Conservation (phyloP, 768 basidiomycete genomes). For the Phlebiopsis flavidoalba region DNA sequence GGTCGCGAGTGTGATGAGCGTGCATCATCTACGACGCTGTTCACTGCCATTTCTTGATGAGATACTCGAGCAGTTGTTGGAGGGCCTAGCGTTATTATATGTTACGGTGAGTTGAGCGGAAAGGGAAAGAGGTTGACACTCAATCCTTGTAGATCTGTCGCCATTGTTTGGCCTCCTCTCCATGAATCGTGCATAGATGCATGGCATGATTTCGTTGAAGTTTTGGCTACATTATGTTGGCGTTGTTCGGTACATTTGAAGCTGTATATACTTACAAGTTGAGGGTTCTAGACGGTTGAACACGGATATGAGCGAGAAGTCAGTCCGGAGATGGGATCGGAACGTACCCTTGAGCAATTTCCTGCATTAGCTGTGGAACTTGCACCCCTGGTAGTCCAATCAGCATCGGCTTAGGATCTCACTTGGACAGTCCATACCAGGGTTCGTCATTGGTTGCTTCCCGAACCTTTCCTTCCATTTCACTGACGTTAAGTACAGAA, state of each 20-base stretch:
- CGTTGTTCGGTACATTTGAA: not conserved
- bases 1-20: constrained; percentile 89
- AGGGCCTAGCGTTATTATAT: constrained; percentile 55
- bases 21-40: constrained; percentile 95
- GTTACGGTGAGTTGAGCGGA: not conserved
- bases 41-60: constrained; percentile 97
- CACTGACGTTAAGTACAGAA: constrained; percentile 93
- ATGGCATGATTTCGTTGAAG: constrained; percentile 99
- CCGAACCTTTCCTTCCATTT: constrained; percentile 94
- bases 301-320: constrained; percentile 7
- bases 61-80: constrained; percentile 90
- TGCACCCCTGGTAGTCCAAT: constrained; percentile 67
- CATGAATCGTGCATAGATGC: constrained; percentile 92
- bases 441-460: constrained; percentile 98
- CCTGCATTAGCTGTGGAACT: constrained; percentile 97
- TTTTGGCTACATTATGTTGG: constrained; percentile 61
- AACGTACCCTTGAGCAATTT: constrained; percentile 92
- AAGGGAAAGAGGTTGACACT: constrained; percentile 7
- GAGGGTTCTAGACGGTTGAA: constrained; percentile 66
- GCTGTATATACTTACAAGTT: constrained; percentile 70
- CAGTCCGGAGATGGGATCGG: not conserved
- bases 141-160: constrained; percentile 98
- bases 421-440: constrained; percentile 59
- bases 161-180: constrained; percentile 98
- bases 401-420: not conserved